These are phyloP conservation scores for Suillus sp. DNA, from an alignment of 768 basidiomycete species.

Conservation along the genomic window DNA sequence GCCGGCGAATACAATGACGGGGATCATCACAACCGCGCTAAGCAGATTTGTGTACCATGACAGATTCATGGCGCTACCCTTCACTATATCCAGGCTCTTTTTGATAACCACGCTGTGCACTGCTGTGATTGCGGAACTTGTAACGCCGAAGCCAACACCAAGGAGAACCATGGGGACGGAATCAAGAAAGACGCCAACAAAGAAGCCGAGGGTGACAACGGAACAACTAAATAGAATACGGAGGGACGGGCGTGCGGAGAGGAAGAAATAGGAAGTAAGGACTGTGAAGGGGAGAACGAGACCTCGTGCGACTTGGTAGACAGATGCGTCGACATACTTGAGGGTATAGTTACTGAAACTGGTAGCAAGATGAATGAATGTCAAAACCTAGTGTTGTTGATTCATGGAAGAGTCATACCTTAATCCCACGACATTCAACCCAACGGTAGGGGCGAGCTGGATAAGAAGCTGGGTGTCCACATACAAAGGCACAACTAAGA, in stretches of 20 bases:
- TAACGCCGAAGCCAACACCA: conserved; percentile 80
- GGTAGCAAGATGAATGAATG: conserved; percentile 11
- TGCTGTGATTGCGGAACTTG: conserved; percentile 85
- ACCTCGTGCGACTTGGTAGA: conserved; percentile 95
- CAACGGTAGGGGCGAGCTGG: conserved; percentile 74
- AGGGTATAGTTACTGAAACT: conserved; percentile 90
- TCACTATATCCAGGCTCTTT: conserved; percentile 74
- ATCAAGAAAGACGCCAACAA: conserved; percentile 85
- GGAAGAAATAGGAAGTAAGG: conserved; percentile 76
- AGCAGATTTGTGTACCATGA: conserved; percentile 93
- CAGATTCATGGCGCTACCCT: conserved; percentile 81
- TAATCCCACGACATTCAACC: conserved; percentile 78
- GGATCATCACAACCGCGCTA: conserved; percentile 71
- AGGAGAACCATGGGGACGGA: conserved; percentile 54
- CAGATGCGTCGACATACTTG: conserved; percentile 93
- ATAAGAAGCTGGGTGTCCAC: conserved; percentile 68
- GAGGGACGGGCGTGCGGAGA: conserved; percentile 74
- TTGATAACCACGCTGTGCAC: conserved; percentile 95
- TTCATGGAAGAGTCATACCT: conserved; percentile 50
- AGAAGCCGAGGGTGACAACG: conserved; percentile 90
- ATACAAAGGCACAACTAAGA: conserved; percentile 67
- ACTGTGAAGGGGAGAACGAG: conserved; percentile 94
- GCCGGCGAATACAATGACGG: conserved; percentile 72
- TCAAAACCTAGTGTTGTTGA: neutral
- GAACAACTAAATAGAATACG: conserved; percentile 74